These are phyloP conservation scores for Cladochytrium tenue DNA, from an alignment of 371 early-diverging fungal species.

Conservation along the genomic window DNA sequence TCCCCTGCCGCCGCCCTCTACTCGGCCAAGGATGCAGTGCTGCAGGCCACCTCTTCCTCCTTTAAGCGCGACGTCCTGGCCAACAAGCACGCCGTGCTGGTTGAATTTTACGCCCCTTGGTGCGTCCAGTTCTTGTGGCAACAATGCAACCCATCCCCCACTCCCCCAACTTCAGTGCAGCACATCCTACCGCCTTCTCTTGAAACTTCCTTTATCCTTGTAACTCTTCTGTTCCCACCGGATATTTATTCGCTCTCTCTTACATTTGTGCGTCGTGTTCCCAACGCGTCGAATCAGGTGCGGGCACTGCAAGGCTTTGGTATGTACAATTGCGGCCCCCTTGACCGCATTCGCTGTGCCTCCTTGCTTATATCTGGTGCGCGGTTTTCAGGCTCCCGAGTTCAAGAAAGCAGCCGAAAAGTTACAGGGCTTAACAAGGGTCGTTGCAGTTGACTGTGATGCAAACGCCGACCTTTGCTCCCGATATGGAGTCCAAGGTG, in stretches of 20 bases:
- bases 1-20: constrained; percentile 28
- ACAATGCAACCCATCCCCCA: neutral
- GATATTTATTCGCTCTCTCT: no score
- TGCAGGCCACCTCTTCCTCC: constrained; percentile 40
- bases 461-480: constrained; percentile 77
- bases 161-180: neutral
- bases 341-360: neutral
- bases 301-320: constrained; percentile 81
- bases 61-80: constrained; percentile 70
- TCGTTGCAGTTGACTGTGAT: constrained; percentile 87
- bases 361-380: neutral
- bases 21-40: constrained; percentile 28
- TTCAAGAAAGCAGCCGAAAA: constrained; percentile 85
- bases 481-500: constrained; percentile 73
- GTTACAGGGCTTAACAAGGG: constrained; percentile 74
- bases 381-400: constrained; percentile 66
- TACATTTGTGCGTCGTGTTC: neutral
- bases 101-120: constrained; percentile 92
- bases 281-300: constrained; percentile 46
- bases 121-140: constrained; percentile 4
- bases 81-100: constrained; percentile 74
- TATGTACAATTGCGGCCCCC: constrained; percentile 24
- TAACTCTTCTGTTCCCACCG: no score
- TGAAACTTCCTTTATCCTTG: no score
- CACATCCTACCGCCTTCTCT: no score